Conservation (phyloP, 108 stramenopile genomes). For the Skeletonema marinoi region DNA sequence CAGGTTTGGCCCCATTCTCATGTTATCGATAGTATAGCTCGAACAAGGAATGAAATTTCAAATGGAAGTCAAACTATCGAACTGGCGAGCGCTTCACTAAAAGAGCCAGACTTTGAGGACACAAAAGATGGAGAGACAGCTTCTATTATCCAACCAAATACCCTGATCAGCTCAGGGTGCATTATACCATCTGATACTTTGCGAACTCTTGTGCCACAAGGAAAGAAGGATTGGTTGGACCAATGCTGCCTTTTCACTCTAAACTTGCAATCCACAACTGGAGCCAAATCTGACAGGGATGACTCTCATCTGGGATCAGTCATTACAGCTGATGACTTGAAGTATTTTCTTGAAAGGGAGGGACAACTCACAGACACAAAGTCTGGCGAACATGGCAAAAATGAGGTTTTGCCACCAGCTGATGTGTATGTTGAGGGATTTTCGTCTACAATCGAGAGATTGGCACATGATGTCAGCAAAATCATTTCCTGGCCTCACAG, state of each 20-base stretch:
- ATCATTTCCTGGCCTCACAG: constrained; percentile 1
- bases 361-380: not conserved
- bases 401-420: not conserved
- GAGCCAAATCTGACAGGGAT: not conserved
- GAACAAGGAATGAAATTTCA: not conserved
- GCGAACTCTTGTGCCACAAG: not conserved
- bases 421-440: not conserved
- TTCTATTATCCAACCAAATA: not conserved
- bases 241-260: not conserved
- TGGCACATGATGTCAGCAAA: not conserved
- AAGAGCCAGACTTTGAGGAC: not conserved
- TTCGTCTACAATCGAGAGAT: constrained; percentile 17
- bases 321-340: constrained; percentile 10
- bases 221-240: not conserved
- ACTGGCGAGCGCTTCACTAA: not conserved
- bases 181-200: constrained; percentile 20
- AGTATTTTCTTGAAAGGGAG: not conserved
- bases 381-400: not conserved
- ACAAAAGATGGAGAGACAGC: not conserved
- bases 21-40: constrained; percentile 15
- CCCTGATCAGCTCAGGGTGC: constrained; percentile 23
- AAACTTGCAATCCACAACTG: not conserved
- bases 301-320: constrained; percentile 11
- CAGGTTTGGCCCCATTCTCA: constrained; percentile 30
- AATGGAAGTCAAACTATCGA: constrained; percentile 7